Percentiles rank a stretch among this genome's conserved stretches.
These are phyloP conservation scores for Eucalyptus curtisii DNA, from an alignment of 345 rosid species.

Conservation along the genomic window DNA sequence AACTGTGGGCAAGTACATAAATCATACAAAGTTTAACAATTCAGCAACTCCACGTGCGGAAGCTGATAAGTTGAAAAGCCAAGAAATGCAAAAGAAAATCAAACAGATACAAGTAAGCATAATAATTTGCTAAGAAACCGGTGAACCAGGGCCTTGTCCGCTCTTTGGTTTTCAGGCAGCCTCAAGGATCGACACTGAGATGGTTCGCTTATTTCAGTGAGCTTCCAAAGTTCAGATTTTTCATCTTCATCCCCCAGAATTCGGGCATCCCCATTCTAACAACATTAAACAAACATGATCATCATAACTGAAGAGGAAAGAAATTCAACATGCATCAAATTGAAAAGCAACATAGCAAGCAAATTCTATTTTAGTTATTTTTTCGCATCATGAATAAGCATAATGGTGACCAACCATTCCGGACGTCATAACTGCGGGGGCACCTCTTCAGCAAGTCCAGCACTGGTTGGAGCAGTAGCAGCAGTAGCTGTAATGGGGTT, in stretches of 20 bases:
- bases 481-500: constrained; percentile 34
- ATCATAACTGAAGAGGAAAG: not conserved
- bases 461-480: constrained; percentile 43
- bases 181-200: constrained; percentile 79
- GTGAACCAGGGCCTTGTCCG: constrained; percentile 26
- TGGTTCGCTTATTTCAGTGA: constrained; percentile 77
- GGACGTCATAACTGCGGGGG: constrained; percentile 44
- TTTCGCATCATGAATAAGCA: not conserved
- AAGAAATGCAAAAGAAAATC: not conserved
- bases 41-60: not conserved
- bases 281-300: not conserved
- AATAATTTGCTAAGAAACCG: not conserved
- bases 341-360: not conserved
- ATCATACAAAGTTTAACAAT: not conserved
- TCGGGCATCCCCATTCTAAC: constrained; percentile 84
- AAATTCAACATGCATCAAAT: not conserved
- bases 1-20: not conserved
- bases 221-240: constrained; percentile 93
- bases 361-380: not conserved
- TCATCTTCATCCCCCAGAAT: constrained; percentile 77
- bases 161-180: constrained; percentile 81
- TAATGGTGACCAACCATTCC: constrained; percentile 53
- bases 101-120: not conserved
- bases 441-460: constrained; percentile 63
- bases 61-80: not conserved